Percentiles rank a stretch among this genome's conserved stretches.
Conservation (phyloP, 148 eudicot genomes). For the Rhododendron molle region DNA sequence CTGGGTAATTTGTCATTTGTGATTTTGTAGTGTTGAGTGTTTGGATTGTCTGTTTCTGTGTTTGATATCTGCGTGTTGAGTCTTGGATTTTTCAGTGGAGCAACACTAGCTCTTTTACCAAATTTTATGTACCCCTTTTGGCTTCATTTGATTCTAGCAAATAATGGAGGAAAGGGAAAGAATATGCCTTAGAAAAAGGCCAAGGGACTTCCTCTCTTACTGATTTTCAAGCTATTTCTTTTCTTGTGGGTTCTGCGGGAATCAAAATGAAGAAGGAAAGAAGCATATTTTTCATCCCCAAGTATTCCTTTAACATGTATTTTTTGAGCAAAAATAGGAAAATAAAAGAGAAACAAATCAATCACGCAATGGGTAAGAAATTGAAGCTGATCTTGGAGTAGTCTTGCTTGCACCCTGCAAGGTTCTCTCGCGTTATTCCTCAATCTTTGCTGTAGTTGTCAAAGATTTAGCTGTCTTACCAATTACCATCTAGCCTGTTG, state of each 20-base stretch:
- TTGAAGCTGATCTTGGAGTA: background rate
- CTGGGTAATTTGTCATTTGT: too few species aligned
- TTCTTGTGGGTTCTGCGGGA: background rate
- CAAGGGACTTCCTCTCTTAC: background rate
- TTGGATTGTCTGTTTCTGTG: too few species aligned
- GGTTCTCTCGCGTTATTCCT: background rate
- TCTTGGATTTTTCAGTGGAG: too few species aligned
- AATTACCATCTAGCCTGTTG: background rate
- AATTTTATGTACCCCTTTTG: background rate
- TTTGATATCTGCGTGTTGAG: too few species aligned
- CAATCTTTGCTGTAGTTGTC: background rate
- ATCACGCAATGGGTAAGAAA: background rate
- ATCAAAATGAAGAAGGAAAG: background rate
- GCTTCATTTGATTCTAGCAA: background rate
- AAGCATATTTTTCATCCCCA: background rate
- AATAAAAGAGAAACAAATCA: background rate
- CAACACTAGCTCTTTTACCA: background rate
- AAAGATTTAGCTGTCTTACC: background rate
- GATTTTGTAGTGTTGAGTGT: too few species aligned
- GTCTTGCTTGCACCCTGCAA: background rate
- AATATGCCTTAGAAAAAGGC: slow-evolving; percentile 5
- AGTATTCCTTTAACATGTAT: background rate
- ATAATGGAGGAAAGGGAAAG: slow-evolving; percentile 1
- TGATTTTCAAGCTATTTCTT: background rate
- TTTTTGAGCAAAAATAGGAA: background rate